These are phyloP conservation scores for Saccharomycopsis guyanensis DNA, from an alignment of 805 yeast genomes.

Conservation along the genomic window DNA sequence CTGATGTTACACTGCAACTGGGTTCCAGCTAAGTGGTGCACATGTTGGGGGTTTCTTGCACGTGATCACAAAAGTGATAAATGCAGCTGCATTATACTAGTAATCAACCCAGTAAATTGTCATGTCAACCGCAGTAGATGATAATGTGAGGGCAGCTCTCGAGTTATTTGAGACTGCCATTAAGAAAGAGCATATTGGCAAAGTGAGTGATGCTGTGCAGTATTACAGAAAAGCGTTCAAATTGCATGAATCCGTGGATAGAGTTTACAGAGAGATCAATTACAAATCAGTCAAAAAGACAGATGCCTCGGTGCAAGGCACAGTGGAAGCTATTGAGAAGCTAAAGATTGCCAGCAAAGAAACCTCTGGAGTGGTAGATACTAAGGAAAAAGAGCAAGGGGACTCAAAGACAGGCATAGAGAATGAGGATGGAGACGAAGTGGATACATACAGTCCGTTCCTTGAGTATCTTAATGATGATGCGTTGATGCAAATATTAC, in stretches of 20 bases:
- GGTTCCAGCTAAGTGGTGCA: too few relatives aligned
- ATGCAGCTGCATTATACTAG: too few relatives aligned
- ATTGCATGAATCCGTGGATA: slow-evolving; percentile 53
- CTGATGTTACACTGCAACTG: too few relatives aligned
- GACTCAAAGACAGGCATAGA: too few relatives aligned
- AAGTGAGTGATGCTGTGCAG: slow-evolving; percentile 74
- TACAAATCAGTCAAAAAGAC: background rate
- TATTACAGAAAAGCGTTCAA: slow-evolving; percentile 66
- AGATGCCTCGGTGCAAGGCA: background rate
- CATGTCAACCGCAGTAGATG: background rate
- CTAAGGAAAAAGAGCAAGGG: background rate
- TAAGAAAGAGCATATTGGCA: slow-evolving; percentile 63
- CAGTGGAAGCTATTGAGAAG: background rate
- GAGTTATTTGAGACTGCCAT: slow-evolving; percentile 62
- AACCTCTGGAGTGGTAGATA: too few relatives aligned
- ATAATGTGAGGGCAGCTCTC: slow-evolving; percentile 36
- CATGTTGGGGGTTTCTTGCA: too few relatives aligned
- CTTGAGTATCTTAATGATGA: slow-evolving; percentile 49
- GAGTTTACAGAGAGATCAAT: slow-evolving; percentile 44
- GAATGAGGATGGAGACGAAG: slow-evolving; percentile 23
- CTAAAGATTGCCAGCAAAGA: too few relatives aligned
- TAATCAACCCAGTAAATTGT: too few relatives aligned
- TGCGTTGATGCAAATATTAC: slow-evolving; percentile 44
- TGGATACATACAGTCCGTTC: slow-evolving; percentile 32
- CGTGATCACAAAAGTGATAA: too few relatives aligned